Conservation (phyloP, 1,284 basidiomycete species). For the Vanrija sp. region DNA sequence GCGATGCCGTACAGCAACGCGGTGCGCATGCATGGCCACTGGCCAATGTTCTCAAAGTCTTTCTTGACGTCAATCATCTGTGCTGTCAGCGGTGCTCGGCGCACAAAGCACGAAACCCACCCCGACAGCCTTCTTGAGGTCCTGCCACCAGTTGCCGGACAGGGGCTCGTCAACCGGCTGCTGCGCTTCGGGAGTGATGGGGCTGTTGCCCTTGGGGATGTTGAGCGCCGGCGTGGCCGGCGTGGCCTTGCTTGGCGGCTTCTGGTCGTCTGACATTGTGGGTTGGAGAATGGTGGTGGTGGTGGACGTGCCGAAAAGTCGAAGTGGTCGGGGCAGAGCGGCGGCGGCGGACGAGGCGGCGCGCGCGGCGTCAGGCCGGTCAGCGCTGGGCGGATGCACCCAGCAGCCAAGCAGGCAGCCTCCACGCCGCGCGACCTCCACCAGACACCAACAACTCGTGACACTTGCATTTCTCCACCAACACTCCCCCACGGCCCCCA, state of each 20-base stretch:
- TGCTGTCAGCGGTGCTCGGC: neutral
- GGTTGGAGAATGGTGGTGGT: neutral
- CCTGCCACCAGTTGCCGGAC: slow-evolving; percentile 21
- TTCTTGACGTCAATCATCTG: slow-evolving; percentile 9
- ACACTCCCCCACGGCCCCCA: too few relatives aligned
- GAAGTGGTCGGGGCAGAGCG: neutral
- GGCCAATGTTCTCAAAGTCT: slow-evolving; percentile 32
- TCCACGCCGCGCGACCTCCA: neutral
- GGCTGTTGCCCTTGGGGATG: slow-evolving; percentile 30
- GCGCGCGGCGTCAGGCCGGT: too few relatives aligned
- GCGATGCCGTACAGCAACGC: slow-evolving; percentile 46
- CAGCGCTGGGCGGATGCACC: too few relatives aligned
- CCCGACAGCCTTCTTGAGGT: slow-evolving; percentile 25
- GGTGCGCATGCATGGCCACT: slow-evolving; percentile 43
- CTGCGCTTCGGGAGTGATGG: slow-evolving; percentile 18
- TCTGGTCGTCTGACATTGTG: slow-evolving; percentile 11
- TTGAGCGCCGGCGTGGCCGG: too few relatives aligned
- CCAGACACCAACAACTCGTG: neutral
- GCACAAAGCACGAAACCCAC: slow-evolving; percentile 16
- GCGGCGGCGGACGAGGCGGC: too few relatives aligned
- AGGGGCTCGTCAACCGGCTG: slow-evolving; percentile 12
- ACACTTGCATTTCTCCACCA: neutral
- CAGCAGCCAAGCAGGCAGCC: too few relatives aligned
- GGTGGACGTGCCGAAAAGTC: neutral
- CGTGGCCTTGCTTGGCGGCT: slow-evolving; percentile 4